Evolutionary conservation across 306 rosid species (phyloP).

Genomic region (Vigna trinervia): DNA sequence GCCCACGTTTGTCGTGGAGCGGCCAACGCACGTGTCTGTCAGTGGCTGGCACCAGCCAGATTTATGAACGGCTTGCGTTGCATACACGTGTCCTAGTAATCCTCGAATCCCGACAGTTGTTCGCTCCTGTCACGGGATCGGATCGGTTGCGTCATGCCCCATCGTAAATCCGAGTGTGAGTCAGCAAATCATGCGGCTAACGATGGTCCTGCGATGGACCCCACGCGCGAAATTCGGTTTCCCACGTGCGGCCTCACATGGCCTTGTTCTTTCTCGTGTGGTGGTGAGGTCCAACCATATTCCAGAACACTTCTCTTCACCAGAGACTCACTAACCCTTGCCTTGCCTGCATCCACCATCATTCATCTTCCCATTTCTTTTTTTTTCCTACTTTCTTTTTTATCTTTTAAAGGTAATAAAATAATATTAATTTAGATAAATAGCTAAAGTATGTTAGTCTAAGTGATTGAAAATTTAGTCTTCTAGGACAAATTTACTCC

Average conservation of each 20-base stretch:
- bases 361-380: neutral
- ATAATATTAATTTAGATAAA: neutral
- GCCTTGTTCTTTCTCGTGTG: conserved; percentile 14
- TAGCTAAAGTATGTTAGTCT: neutral
- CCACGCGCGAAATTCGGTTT: conserved; percentile 39
- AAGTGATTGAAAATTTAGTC: neutral
- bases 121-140: conserved; percentile 37
- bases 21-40: conserved; percentile 81
- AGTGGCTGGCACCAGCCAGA: conserved; percentile 39
- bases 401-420: neutral
- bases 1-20: conserved; percentile 31
- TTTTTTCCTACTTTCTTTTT: neutral
- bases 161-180: neutral
- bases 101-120: conserved; percentile 65
- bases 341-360: neutral
- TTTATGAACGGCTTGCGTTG: conserved; percentile 27
- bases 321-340: neutral
- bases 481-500: too few species aligned
- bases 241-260: conserved; percentile 56
- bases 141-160: conserved; percentile 36
- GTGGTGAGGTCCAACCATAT: conserved; percentile 53
- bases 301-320: conserved; percentile 30
- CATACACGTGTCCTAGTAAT: conserved; percentile 61
- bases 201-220: conserved; percentile 4
- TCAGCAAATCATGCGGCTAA: conserved; percentile 35